Percentiles rank a stretch among this genome's conserved stretches.
phyloP scores from a whole-genome alignment of 768 basidiomycete genomes.

The Sutorius australiensis region DNA sequence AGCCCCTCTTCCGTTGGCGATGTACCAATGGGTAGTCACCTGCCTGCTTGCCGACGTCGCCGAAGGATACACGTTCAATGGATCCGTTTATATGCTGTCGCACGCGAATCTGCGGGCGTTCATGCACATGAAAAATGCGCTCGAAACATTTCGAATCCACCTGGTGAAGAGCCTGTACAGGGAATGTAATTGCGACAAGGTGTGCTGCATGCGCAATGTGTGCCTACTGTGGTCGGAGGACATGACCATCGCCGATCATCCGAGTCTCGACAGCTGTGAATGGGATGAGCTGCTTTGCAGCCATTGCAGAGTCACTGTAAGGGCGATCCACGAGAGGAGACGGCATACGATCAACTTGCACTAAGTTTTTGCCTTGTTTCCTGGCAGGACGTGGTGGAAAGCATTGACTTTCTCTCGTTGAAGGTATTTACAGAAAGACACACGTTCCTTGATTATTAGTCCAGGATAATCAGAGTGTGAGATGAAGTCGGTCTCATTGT shows the following conservation, averaged over 20 bases:
- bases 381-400: not conserved
- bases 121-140: not conserved
- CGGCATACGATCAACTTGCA: conserved; percentile 1
- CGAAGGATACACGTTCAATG: conserved; percentile 3
- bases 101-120: conserved; percentile 2
- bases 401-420: not conserved
- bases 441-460: not conserved
- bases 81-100: not conserved
- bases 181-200: rapidly evolving
- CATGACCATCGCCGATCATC: not conserved
- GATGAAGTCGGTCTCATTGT: conserved; percentile 12
- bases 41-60: not conserved
- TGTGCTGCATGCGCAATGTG: not conserved
- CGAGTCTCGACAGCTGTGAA: not conserved
- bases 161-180: not conserved
- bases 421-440: not conserved
- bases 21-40: conserved; percentile 1
- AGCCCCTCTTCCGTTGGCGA: conserved; percentile 4
- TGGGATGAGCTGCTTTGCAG: conserved; percentile 8
- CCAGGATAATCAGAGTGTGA: no score
- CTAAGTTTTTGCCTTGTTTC: conserved; percentile 3
- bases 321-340: rapidly evolving
- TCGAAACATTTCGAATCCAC: not conserved
- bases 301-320: not conserved
- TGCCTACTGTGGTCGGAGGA: not conserved